phyloP scores from a whole-genome alignment of 768 basidiomycete species.

The Mycena olivaceomarginata region DNA sequence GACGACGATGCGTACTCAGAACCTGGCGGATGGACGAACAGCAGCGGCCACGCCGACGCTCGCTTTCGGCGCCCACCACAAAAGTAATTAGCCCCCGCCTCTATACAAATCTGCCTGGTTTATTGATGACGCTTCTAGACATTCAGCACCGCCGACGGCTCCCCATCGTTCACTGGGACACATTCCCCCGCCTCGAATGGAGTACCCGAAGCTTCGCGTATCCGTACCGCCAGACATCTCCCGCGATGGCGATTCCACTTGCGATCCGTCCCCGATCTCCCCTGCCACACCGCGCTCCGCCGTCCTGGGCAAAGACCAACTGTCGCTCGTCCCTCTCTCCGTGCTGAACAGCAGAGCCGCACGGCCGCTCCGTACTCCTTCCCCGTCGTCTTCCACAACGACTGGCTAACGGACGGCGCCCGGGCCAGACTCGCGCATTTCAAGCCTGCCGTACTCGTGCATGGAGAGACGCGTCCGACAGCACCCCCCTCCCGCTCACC shows the following conservation, averaged over 20 bases:
- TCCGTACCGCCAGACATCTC: conserved; percentile 55
- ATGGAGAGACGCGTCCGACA: background rate
- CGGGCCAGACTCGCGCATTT: background rate
- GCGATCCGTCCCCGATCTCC: conserved; percentile 72
- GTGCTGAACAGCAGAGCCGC: conserved; percentile 42
- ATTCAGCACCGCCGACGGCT: conserved; percentile 37
- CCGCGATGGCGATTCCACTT: conserved; percentile 67
- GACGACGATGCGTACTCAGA: conserved; percentile 63
- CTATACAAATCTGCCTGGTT: conserved; percentile 28
- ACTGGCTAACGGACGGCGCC: conserved; percentile 21
- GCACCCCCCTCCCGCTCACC: conserved; percentile 6
- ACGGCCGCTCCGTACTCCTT: conserved; percentile 11
- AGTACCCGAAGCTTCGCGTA: conserved; percentile 29
- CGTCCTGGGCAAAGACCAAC: conserved; percentile 43
- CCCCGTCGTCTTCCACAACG: conserved; percentile 30
- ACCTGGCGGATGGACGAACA: conserved; percentile 48
- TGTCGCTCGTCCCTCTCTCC: conserved; percentile 42
- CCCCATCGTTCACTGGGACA: conserved; percentile 48
- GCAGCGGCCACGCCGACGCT: conserved; percentile 63
- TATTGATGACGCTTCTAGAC: conserved; percentile 31
- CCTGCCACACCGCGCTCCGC: conserved; percentile 73
- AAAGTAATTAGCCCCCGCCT: conserved; percentile 48
- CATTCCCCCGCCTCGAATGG: conserved; percentile 21
- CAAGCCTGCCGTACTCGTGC: conserved; percentile 32
- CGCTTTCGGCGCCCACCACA: conserved; percentile 61